These are phyloP conservation scores for Candida ponderosae DNA, from an alignment of 805 yeast species.

Conservation along the genomic window DNA sequence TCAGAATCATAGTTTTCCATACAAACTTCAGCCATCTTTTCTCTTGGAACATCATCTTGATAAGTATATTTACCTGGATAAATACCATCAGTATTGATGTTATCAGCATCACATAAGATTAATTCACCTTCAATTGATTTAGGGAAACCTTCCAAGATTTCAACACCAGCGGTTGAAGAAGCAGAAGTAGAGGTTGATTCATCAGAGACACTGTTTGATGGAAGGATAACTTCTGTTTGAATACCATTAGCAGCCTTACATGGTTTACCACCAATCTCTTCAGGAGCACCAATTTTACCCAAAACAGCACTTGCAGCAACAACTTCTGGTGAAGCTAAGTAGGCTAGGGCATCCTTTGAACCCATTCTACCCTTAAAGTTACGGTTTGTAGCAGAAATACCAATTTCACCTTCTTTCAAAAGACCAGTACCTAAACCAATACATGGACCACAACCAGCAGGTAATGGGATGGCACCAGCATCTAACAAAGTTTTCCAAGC, in stretches of 20 bases:
- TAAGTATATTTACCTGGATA: constrained; percentile 99
- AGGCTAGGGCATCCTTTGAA: constrained; percentile 90
- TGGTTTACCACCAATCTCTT: constrained; percentile 63
- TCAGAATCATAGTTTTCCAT: constrained; percentile 98
- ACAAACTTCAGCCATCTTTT: constrained; percentile 97
- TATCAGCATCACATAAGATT: constrained; percentile 93
- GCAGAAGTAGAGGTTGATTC: constrained; percentile 19
- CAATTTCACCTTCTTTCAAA: constrained; percentile 92
- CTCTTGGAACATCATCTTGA: constrained; percentile 93
- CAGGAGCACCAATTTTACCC: constrained; percentile 91
- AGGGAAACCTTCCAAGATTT: constrained; percentile 88
- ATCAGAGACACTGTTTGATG: constrained; percentile 24
- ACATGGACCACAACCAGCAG: constrained; percentile 99
- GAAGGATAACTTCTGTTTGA: constrained; percentile 27
- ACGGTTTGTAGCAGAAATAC: constrained; percentile 97
- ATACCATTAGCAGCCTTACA: constrained; percentile 43
- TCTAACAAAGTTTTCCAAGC: constrained; percentile 87
- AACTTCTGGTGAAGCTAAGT: constrained; percentile 93
- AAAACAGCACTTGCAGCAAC: constrained; percentile 98
- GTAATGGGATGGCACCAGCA: constrained; percentile 92
- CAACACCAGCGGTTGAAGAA: constrained; percentile 41
- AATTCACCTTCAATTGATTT: constrained; percentile 82
- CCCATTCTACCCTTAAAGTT: constrained; percentile 99
- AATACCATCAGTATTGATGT: constrained; percentile 95
- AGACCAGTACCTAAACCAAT: constrained; percentile 95